Evolutionary conservation across 2,329 filamentous ascomycete genomes (phyloP), one percentile per base, ranked within the genome.

Genomic region (Botrytis squamosa): DNA sequence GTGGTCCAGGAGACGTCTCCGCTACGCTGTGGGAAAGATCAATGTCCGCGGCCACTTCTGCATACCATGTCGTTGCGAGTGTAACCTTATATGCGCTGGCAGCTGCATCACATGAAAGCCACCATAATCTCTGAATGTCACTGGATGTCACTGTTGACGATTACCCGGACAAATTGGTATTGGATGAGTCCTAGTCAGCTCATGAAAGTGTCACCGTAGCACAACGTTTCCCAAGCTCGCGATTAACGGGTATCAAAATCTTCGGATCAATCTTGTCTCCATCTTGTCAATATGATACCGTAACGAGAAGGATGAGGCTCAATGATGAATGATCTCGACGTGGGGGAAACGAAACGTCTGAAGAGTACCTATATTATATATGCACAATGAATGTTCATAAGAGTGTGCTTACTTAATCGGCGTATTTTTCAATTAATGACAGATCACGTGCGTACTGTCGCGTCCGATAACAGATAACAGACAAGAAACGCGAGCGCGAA

Each of bases 401-500:
- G n/a, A 9, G 16, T 18, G 18, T 22, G 33, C 33, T 36, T 36
- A 10, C 33, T 36, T 36, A 10, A 36, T 60, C 57, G 36, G 57
- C n/a, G 6, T 2, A 29, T 16, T 4, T 7, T 12, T 2, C 12
- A 16, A 14, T 67, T 55, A 33, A 33, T 33, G 33, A 4, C 33
- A 33, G 49, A 10, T 20, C 66, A 38, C 49, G 66, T 68, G 16
- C 0, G 2, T 1, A 5, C 10, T 2, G 3, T 57, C 66, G 66
- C 66, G 66, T 25, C 49, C 18, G 66, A 57, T 68, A 68, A 68
- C 25, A 57, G 66, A 57, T 68, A 57, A 57, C 14, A 57, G 52
- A 57, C 29, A 33, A 57, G 14, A 14, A 18, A 18, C 52, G n/a
- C 20, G 29, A 25, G 52, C 10, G 20, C 25, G 20, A 22, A 49